These are phyloP conservation scores for Lizonia empirigonia DNA, from an alignment of 2,329 filamentous ascomycete species.

Conservation along the genomic window DNA sequence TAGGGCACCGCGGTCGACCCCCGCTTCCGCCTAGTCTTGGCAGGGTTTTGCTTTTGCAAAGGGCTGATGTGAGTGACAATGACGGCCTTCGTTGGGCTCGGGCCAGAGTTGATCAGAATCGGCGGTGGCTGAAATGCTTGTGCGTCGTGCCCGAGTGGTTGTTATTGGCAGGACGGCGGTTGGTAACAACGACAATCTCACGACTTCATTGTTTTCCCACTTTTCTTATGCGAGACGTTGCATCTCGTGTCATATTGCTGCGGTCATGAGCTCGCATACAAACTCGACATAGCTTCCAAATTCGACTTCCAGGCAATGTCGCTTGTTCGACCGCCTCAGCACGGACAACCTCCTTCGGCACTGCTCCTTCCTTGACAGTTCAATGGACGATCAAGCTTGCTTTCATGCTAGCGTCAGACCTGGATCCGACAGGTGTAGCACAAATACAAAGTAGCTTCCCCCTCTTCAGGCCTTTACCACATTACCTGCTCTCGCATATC, in stretches of 20 bases:
- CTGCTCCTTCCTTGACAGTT: constrained; percentile 22
- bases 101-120: constrained; percentile 46
- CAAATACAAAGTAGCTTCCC: constrained; percentile 27
- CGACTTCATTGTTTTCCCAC: constrained; percentile 35
- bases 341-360: constrained; percentile 40
- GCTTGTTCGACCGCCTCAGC: constrained; percentile 37
- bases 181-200: constrained; percentile 37
- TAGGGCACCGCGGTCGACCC: constrained; percentile 45
- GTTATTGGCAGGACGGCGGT: constrained; percentile 38
- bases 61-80: constrained; percentile 47
- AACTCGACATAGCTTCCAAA: constrained; percentile 34
- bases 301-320: constrained; percentile 37
- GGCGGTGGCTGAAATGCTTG: constrained; percentile 49
- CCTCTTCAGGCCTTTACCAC: constrained; percentile 6
- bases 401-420: constrained; percentile 29
- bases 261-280: constrained; percentile 31
- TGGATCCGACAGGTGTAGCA: constrained; percentile 31
- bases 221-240: constrained; percentile 38
- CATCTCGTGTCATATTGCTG: constrained; percentile 41
- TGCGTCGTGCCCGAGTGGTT: constrained; percentile 42
- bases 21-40: constrained; percentile 48
- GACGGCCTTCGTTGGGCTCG: constrained; percentile 41
- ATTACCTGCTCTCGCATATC: constrained; percentile 7
- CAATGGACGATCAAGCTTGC: constrained; percentile 25
- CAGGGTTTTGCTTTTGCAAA: constrained; percentile 45